A percentile compares a stretch with the other conserved stretches of the same genome.
Conservation (phyloP, 225 moss, liverwort and hornwort genomes). For the Physcomitrium patens region DNA sequence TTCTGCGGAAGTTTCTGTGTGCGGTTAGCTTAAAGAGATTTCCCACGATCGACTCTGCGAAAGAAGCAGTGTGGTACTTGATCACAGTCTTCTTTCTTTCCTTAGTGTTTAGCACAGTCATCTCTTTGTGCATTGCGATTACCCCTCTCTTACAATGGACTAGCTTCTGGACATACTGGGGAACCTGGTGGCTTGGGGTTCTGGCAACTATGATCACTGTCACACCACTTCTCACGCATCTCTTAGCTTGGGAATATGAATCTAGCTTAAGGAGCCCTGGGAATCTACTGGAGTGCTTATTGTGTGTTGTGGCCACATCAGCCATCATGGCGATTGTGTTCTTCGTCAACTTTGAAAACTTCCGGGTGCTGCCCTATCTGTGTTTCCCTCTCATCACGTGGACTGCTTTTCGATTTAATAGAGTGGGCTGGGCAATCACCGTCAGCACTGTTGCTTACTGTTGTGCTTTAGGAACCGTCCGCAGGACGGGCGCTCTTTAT, state of each 20-base stretch:
- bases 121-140: slow-evolving; percentile 36
- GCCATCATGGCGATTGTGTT: slow-evolving; percentile 41
- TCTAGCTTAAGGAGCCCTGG: slow-evolving; percentile 32
- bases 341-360: slow-evolving; percentile 37
- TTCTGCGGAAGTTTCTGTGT: slow-evolving; percentile 52
- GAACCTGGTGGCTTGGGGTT: slow-evolving; percentile 65
- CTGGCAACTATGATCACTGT: slow-evolving; percentile 56
- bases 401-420: slow-evolving; percentile 65
- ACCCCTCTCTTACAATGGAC: slow-evolving; percentile 50
- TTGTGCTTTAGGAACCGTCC: slow-evolving; percentile 42
- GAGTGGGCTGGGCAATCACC: slow-evolving; percentile 54
- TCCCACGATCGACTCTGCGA: slow-evolving; percentile 56
- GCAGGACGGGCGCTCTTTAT: slow-evolving; percentile 57
- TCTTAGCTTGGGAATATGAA: slow-evolving; percentile 23
- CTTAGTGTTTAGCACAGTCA: slow-evolving; percentile 44
- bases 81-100: slow-evolving; percentile 37
- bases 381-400: slow-evolving; percentile 66
- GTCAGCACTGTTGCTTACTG: slow-evolving; percentile 43
- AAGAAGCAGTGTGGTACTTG: slow-evolving; percentile 50
- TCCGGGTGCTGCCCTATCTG: slow-evolving; percentile 58
- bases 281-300: slow-evolving; percentile 42
- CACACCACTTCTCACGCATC: slow-evolving; percentile 57
- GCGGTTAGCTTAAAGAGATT: slow-evolving; percentile 32
- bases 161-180: slow-evolving; percentile 54
- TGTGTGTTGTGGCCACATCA: slow-evolving; percentile 4